A percentile compares a stretch with the other conserved stretches of the same genome.
These are phyloP conservation scores for Luffa acutangula DNA, from an alignment of 306 rosid genomes.

Conservation along the genomic window DNA sequence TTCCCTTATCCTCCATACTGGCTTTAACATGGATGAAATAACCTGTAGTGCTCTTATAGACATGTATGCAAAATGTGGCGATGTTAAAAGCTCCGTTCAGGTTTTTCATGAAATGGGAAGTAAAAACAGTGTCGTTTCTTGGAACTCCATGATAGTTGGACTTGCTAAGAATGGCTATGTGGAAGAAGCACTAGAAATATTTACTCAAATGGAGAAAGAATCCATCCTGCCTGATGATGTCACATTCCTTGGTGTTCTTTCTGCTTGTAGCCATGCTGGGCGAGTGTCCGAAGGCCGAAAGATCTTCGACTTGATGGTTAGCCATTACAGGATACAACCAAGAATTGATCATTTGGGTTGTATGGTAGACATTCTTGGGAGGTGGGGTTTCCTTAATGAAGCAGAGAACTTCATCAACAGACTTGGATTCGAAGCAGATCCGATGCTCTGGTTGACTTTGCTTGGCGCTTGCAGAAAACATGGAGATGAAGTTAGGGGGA, in stretches of 20 bases:
- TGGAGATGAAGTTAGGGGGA: constrained; percentile 5
- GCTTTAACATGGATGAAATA: constrained; percentile 4
- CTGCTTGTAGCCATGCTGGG: constrained; percentile 6
- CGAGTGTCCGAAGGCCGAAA: background rate
- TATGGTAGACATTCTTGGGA: constrained; percentile 9
- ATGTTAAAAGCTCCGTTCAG: background rate
- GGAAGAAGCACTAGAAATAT: constrained; percentile 1
- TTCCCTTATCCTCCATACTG: background rate
- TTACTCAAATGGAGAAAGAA: background rate
- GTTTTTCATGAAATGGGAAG: background rate
- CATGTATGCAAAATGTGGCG: constrained; percentile 7
- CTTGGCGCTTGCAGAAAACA: constrained; percentile 5
- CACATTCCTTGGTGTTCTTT: constrained; percentile 5
- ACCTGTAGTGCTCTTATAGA: background rate
- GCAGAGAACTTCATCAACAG: background rate
- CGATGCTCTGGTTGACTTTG: constrained; percentile 1
- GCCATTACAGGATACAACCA: background rate
- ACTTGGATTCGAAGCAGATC: background rate
- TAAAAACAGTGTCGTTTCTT: background rate
- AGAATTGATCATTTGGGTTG: background rate
- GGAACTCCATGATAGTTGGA: constrained; percentile 10
- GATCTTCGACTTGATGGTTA: background rate
- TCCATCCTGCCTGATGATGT: constrained; percentile 1
- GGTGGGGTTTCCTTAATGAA: constrained; percentile 4
- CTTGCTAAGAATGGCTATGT: background rate